These are phyloP conservation scores for Beverwykella pulmonaria DNA, from an alignment of 495 filamentous ascomycete genomes.

Conservation along the genomic window DNA sequence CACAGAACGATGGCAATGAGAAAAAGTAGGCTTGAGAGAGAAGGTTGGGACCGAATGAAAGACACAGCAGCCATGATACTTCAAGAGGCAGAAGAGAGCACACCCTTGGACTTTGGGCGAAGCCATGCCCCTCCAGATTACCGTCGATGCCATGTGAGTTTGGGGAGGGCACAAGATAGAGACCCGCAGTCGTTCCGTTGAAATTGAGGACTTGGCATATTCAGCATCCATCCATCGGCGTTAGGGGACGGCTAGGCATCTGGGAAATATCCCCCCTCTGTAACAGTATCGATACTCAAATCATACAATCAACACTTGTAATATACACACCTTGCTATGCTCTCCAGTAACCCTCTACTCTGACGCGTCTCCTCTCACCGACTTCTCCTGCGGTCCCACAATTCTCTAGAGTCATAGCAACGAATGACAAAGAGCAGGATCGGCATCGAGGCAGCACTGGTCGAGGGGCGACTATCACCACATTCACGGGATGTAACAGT, in stretches of 20 bases:
- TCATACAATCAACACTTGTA: constrained; percentile 3
- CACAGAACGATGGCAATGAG: neutral
- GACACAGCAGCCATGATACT: neutral
- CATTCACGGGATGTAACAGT: neutral
- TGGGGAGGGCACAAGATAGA: no score
- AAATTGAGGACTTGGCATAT: neutral
- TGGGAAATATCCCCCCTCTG: neutral
- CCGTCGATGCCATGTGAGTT: no score
- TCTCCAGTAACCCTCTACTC: neutral
- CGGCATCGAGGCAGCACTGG: neutral
- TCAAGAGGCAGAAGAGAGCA: neutral
- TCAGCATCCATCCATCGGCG: neutral
- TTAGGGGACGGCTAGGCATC: no score
- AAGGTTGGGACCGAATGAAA: neutral
- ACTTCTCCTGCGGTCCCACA: neutral
- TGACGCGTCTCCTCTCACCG: neutral
- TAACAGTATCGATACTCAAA: constrained; percentile 4
- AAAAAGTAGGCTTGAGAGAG: neutral
- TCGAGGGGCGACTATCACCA: neutral
- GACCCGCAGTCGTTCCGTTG: neutral
- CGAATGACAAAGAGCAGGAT: neutral
- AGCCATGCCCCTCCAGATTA: neutral
- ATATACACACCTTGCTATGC: neutral
- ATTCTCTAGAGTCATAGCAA: neutral
- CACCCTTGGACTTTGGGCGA: neutral